Evolutionary conservation across 192 early-diverging fungal species (phyloP).

Genomic region (Gigaspora rosea): DNA sequence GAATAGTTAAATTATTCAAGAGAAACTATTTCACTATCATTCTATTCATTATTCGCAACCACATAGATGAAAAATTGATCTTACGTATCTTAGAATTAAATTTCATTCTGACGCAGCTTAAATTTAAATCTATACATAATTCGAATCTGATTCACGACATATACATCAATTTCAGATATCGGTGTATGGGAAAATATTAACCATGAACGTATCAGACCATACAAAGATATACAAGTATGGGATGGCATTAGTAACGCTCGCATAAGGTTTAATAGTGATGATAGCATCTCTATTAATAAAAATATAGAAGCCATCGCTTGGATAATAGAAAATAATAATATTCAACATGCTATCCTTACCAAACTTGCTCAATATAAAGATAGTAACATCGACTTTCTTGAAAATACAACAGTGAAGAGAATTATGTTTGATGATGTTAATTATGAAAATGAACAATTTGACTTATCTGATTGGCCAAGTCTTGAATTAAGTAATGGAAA

Average conservation of each 20-base stretch:
- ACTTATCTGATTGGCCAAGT: constrained; percentile 70
- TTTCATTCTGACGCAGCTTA: too few species aligned
- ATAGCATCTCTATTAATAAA: constrained; percentile 17
- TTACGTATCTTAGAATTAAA: too few species aligned
- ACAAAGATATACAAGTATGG: constrained; percentile 77
- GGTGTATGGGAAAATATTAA: constrained; percentile 70
- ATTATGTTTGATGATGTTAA: constrained; percentile 44
- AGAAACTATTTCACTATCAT: too few species aligned
- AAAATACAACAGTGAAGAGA: constrained; percentile 63
- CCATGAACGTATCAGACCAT: constrained; percentile 60
- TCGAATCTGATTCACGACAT: too few species aligned
- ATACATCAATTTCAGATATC: constrained; percentile 41
- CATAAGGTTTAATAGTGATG: constrained; percentile 63
- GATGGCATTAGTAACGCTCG: constrained; percentile 67
- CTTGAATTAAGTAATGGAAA: constrained; percentile 69
- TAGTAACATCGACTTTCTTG: constrained; percentile 64
- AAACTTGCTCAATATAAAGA: constrained; percentile 42
- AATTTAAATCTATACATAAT: too few species aligned
- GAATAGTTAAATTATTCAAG: too few species aligned
- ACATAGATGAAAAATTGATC: too few species aligned
- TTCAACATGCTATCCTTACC: constrained; percentile 70
- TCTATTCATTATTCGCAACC: too few species aligned
- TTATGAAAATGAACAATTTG: constrained; percentile 17
- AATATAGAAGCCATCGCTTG: constrained; percentile 61
- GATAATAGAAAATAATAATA: constrained; percentile 87